Base-by-base conservation (phyloP, 2,329 filamentous ascomycete species). In the Trichoderma lentiforme region DNA sequence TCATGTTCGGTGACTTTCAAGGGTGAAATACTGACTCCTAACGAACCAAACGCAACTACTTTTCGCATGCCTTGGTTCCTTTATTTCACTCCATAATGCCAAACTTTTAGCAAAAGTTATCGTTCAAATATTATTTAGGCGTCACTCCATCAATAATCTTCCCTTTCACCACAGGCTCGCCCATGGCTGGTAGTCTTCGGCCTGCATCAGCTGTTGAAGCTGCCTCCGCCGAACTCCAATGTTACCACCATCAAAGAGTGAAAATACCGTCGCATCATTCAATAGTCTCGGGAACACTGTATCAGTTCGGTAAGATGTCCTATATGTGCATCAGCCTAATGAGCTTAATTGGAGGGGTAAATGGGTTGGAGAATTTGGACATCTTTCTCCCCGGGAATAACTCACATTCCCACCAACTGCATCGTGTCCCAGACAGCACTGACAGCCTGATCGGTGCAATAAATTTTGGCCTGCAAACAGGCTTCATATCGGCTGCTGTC, bases 321-420 rank as follows among this genome's bases (percentile, higher is more conserved):
- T 53, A 24, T 53, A 24, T 53, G 43, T 51, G 43, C 18, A 24
- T 53, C 21, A 24, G n/a, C 47, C 21, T 53, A 53, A 14, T 3
- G 5, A 53, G 0, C 21, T 53, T 24, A 24, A 24, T 53, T 24
- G 11, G 47, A 24, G 47, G 24, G 26, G 34, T 4, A 14, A n/a
- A n/a, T n/a, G 7, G 12, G 6, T 47, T n/a, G 21, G 9, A 63
- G 14, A 65, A 47, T 30, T 3, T 15, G 18, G 7, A 51, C 3
- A 11, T 18, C 14, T 30, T 26, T 9, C n/a, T 1, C 6, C n/a
- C 43, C 8, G n/a, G 28, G 18, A 14, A 65, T 32, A 14, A 56
- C 63, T 65, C 21, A 65, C 63, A 65, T 34, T 65, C 63, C 63
- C 12, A 65, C 63, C 7, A 65, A 26, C 43, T 65, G 63, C 63